Evolutionary conservation across 2,329 filamentous ascomycete genomes (phyloP), one percentile per base, ranked within the genome.

Genomic region (Trichoderma sp.): DNA sequence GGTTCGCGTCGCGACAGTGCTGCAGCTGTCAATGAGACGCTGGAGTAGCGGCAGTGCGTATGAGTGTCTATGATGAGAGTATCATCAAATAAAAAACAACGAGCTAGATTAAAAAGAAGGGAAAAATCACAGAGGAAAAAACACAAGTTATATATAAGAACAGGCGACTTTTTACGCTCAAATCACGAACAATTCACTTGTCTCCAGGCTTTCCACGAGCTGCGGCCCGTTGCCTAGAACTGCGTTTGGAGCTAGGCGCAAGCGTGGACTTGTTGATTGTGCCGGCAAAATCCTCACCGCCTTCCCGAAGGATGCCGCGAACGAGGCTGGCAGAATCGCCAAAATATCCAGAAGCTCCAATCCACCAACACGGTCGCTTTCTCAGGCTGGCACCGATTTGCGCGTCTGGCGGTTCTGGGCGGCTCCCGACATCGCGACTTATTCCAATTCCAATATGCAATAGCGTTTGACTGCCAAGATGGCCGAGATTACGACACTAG

Each of bases 401-500:
- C 68, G 73, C 80, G 76, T 77, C 77, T 77, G 76, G 74, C 75
- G 79, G 21, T 56, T 75, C 63, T 41, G 64, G 38, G 53, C 56
- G 67, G 60, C 33, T 53, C 53, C 65, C 45, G 59, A 71, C 74
- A 77, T 78, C 65, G 78, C 78, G 75, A 69, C 75, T 27, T 76
- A 75, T 73, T 73, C 59, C 77, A 66, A 71, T 67, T 75, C 77
- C 83, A 85, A 79, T 79, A 88, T 88, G 87, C 86, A 83, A 88
- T 88, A 88, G 85, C 79, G 78, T 79, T 78, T 79, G 78, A 82
- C 78, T 77, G 82, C 80, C 84, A 86, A 81, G 79, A 96, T 97
- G 94, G 91, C 93, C 83, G 92, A 93, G 81, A 87, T 91, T 82
- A 92, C 92, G 83, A 91, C 90, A 81, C 89, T 97, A 82, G 92